Conservation (phyloP, 495 filamentous ascomycete species). For the Pseudomonodictys pantanalensis region DNA sequence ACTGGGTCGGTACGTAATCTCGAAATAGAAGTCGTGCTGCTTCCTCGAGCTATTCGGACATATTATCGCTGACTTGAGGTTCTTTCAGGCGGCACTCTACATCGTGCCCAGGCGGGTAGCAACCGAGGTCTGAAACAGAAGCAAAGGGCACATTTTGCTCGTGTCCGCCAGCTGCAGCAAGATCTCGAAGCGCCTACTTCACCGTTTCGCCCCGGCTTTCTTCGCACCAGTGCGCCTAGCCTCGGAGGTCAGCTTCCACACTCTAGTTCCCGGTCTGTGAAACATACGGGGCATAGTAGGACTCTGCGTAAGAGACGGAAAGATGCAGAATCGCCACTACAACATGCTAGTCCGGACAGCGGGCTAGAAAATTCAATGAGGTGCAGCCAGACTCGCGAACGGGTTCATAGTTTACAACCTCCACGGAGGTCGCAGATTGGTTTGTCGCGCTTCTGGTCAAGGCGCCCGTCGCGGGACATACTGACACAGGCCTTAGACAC, state of each 20-base stretch:
- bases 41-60: no score
- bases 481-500: background rate
- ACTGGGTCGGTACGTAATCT: no score
- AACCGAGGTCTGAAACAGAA: conserved; percentile 14
- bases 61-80: no score
- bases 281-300: conserved; percentile 17
- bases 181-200: background rate
- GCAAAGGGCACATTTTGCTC: conserved; percentile 36
- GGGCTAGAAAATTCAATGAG: background rate
- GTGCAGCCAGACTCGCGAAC: no score
- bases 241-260: conserved; percentile 7
- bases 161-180: conserved; percentile 24
- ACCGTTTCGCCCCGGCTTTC: conserved; percentile 22
- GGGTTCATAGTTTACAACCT: no score
- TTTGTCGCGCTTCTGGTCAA: background rate
- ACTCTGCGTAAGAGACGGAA: background rate
- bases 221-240: conserved; percentile 4
- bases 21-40: no score
- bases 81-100: conserved; percentile 34
- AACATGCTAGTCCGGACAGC: background rate
- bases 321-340: background rate
- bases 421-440: no score
- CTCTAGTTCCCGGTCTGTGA: conserved; percentile 6
- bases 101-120: conserved; percentile 16
- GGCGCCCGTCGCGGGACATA: background rate